Conservation (phyloP, 495 filamentous ascomycete genomes). For the Ramalina intermedia region DNA sequence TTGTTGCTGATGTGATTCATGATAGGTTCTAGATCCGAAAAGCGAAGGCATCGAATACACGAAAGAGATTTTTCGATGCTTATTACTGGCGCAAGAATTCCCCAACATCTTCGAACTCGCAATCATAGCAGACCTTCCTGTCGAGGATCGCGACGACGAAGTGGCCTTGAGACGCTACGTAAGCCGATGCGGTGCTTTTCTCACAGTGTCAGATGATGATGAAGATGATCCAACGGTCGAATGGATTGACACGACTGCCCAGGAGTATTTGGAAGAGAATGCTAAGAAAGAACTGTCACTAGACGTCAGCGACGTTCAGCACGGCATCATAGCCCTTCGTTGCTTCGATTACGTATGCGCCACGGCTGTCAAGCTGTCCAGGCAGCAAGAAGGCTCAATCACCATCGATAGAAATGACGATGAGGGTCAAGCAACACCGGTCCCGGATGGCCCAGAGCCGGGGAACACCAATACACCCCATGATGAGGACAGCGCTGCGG, state of each 20-base stretch:
- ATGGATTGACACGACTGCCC: constrained; percentile 9
- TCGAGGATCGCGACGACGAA: neutral
- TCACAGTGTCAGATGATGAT: neutral
- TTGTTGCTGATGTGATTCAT: neutral
- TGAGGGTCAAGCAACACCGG: neutral
- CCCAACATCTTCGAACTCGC: constrained; percentile 7
- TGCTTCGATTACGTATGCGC: constrained; percentile 7
- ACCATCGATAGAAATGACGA: neutral
- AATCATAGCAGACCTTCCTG: constrained; percentile 7
- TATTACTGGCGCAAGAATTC: constrained; percentile 3
- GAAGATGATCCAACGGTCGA: constrained; percentile 4
- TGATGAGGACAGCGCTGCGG: neutral
- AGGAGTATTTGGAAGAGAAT: constrained; percentile 5
- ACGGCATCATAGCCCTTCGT: constrained; percentile 8
- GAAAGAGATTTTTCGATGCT: constrained; percentile 8
- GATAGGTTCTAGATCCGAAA: constrained; percentile 6
- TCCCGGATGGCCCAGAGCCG: neutral
- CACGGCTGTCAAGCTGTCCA: neutral
- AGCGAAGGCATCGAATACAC: constrained; percentile 10
- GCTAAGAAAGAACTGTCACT: constrained; percentile 8
- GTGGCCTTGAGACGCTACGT: constrained; percentile 1
- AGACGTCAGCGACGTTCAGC: constrained; percentile 6
- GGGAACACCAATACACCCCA: neutral
- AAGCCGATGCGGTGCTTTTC: constrained; percentile 8
- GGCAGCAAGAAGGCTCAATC: neutral